Evolutionary conservation across 306 rosid species (phyloP), one percentile per base, ranked within the genome.

Genomic region (Malus sylvestris): DNA sequence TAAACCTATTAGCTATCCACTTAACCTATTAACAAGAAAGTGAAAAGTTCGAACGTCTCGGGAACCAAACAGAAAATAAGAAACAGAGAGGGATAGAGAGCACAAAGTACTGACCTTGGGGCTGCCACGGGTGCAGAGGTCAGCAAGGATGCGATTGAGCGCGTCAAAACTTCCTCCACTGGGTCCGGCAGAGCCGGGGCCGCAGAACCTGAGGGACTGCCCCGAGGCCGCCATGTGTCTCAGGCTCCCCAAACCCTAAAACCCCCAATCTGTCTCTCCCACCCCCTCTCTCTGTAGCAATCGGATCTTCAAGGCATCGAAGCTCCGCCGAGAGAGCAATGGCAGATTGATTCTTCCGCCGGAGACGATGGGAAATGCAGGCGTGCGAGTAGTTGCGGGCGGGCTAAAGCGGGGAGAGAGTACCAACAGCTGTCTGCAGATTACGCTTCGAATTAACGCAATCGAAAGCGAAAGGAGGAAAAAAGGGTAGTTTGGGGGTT

Each of bases 51-150:
- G 45, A 25, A 32, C 32, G 46, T 69, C 80, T 18, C 35, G 10
- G 42, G 19, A 62, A 58, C 51, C 38, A 55, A 76, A 42, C 10
- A 22, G 32, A 63, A 52, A 9, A 4, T 9, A 51, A 12, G 58
- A 58, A 8, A 71, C 44, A 68, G n/a, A 32, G 49, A 73, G 45
- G 38, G 27, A 23, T 22, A 35, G 0, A 27, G 22, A 70, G n/a
- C 20, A 38, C 27, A 33, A 38, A 32, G 7, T 29, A 30, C 3
- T 25, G 46, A 87, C 98, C 96, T 90, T 95, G 49, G 97, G 93
- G 76, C 77, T 83, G 65, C 90, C 97, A 20, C 99, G 97, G 53
- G 89, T 86, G 88, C 96, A 95, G 82, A 95, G 96, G 87, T 92
- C 97, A 20, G 86, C 79, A 49, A 95, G 87, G 77, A 90, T 92